These are phyloP conservation scores for Cystobasidiaceae sp. DNA, from an alignment of 1,284 basidiomycete species.

Conservation along the genomic window DNA sequence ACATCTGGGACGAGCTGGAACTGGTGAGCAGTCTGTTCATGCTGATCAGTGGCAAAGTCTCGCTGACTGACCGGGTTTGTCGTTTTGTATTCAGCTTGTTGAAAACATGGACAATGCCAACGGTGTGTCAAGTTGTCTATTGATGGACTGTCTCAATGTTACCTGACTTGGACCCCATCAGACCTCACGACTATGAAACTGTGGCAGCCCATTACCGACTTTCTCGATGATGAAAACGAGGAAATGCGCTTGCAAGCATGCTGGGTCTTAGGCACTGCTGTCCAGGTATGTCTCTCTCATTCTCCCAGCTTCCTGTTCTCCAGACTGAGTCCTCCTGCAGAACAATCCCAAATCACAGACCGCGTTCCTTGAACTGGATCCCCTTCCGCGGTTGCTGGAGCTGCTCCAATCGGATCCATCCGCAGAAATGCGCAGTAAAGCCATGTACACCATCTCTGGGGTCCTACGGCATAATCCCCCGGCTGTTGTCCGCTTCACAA, in stretches of 20 bases:
- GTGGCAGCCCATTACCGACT: conserved; percentile 72
- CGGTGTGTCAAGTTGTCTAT: conserved; percentile 51
- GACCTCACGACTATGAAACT: conserved; percentile 77
- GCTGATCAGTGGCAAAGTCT: background rate
- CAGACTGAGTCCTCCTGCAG: conserved; percentile 45
- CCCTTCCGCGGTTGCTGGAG: conserved; percentile 61
- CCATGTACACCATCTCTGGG: conserved; percentile 78
- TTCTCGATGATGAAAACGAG: conserved; percentile 60
- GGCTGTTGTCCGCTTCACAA: conserved; percentile 60
- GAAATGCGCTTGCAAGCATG: conserved; percentile 67
- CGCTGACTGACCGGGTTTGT: background rate
- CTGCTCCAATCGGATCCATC: conserved; percentile 54
- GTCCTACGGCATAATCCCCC: conserved; percentile 73
- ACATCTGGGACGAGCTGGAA: conserved; percentile 88
- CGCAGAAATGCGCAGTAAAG: conserved; percentile 65
- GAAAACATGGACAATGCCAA: conserved; percentile 96
- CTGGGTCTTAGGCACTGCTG: conserved; percentile 89
- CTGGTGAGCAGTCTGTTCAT: conserved; percentile 59
- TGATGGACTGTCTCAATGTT: background rate
- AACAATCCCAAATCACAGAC: conserved; percentile 88
- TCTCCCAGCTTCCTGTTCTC: background rate
- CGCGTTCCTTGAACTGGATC: conserved; percentile 61
- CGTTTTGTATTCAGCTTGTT: conserved; percentile 46
- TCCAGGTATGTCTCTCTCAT: conserved; percentile 50
- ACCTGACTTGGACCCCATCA: conserved; percentile 42